These are phyloP conservation scores for Penicillium sp. DNA, from an alignment of 2,329 filamentous ascomycete species.

Conservation along the genomic window DNA sequence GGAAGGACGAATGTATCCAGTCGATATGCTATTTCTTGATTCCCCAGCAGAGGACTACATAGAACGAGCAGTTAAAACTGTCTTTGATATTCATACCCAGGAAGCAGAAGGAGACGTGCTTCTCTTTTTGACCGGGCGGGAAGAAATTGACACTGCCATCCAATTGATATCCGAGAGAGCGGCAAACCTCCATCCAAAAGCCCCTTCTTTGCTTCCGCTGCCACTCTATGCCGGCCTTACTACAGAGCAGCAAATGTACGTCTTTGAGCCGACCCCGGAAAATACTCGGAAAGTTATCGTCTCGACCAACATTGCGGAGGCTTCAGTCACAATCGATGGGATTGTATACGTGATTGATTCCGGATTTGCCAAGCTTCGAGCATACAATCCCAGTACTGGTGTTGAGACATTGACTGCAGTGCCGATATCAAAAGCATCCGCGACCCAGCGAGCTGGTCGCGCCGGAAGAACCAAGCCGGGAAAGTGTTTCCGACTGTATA, in stretches of 20 bases:
- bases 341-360: conserved; percentile 89
- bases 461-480: conserved; percentile 86
- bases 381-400: conserved; percentile 78
- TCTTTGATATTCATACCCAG: conserved; percentile 81
- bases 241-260: conserved; percentile 89
- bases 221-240: conserved; percentile 87
- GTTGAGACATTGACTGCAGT: conserved; percentile 85
- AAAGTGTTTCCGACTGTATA: conserved; percentile 93
- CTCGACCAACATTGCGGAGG: conserved; percentile 94
- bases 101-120: conserved; percentile 84
- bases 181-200: conserved; percentile 59
- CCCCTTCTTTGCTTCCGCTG: conserved; percentile 64
- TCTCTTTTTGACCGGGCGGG: conserved; percentile 85
- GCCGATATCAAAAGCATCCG: conserved; percentile 83
- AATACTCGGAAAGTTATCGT: conserved; percentile 89
- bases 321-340: conserved; percentile 89
- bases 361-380: conserved; percentile 85
- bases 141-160: conserved; percentile 85
- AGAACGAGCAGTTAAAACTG: conserved; percentile 75
- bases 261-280: conserved; percentile 80
- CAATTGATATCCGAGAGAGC: conserved; percentile 74
- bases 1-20: conserved; percentile 83
- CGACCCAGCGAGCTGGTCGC: conserved; percentile 85
- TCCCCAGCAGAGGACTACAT: conserved; percentile 81
- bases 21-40: conserved; percentile 80